These are phyloP conservation scores for Sugiyamaella castrensis DNA, from an alignment of 1,139 yeast species.

Conservation along the genomic window DNA sequence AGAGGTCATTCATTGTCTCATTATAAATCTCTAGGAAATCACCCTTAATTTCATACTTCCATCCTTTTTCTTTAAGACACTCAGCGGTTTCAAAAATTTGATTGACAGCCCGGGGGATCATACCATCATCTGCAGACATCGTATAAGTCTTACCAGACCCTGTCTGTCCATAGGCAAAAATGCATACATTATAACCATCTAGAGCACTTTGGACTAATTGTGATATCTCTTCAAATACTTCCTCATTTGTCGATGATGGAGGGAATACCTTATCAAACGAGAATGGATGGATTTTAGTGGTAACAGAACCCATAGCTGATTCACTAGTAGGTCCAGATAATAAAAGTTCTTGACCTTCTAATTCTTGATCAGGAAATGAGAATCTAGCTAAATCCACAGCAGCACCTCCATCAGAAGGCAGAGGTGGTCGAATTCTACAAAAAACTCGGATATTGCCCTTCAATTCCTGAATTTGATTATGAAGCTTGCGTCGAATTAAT, in stretches of 20 bases:
- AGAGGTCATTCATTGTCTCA: conserved; percentile 70
- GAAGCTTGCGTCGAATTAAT: conserved; percentile 58
- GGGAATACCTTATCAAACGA: conserved; percentile 78
- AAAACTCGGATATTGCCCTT: conserved; percentile 92
- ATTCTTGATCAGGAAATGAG: conserved; percentile 51
- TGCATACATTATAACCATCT: conserved; percentile 90
- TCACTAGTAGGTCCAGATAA: conserved; percentile 28
- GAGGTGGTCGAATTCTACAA: conserved; percentile 75
- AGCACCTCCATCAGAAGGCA: conserved; percentile 23
- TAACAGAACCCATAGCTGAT: conserved; percentile 30
- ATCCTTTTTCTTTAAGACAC: conserved; percentile 52
- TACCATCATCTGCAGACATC: conserved; percentile 74
- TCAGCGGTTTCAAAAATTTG: conserved; percentile 66
- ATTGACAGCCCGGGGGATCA: conserved; percentile 73
- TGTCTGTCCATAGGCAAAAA: conserved; percentile 96
- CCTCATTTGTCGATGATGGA: conserved; percentile 50
- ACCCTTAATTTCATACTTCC: conserved; percentile 65
- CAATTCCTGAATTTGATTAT: conserved; percentile 74
- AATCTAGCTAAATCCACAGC: conserved; percentile 40
- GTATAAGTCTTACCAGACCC: conserved; percentile 96
- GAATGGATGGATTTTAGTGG: conserved; percentile 45
- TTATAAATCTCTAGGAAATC: conserved; percentile 90
- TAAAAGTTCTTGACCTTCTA: conserved; percentile 46
- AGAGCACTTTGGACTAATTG: conserved; percentile 85
- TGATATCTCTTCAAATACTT: conserved; percentile 78